phyloP scores from a whole-genome alignment of 2,329 filamentous ascomycete species.

The Hypoxylon sp. region DNA sequence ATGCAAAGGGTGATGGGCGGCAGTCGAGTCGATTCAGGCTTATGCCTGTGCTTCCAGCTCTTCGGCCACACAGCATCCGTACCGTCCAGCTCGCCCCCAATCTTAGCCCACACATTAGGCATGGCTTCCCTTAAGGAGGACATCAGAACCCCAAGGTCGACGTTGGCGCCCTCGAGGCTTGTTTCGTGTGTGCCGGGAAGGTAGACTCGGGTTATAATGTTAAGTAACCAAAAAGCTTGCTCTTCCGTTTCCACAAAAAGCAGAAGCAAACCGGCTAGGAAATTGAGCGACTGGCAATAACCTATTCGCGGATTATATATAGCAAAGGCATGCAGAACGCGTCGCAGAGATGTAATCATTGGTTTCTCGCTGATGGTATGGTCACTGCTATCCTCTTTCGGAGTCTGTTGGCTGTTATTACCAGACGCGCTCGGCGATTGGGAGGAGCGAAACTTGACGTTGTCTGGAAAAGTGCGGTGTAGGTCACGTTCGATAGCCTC shows the following conservation, averaged over 20 bases:
- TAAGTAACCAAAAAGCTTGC: conserved; percentile 92
- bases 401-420: conserved; percentile 58
- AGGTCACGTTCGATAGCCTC: conserved; percentile 96
- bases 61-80: conserved; percentile 57
- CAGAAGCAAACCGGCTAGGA: conserved; percentile 89
- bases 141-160: conserved; percentile 96
- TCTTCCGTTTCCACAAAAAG: conserved; percentile 91
- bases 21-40: conserved; percentile 68
- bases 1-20: conserved; percentile 93
- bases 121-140: conserved; percentile 84
- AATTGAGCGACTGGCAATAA: conserved; percentile 97
- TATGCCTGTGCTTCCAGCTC: conserved; percentile 58
- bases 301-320: conserved; percentile 92
- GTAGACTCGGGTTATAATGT: conserved; percentile 90
- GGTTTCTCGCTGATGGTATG: conserved; percentile 72
- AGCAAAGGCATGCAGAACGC: conserved; percentile 90
- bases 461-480: conserved; percentile 95
- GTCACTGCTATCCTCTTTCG: conserved; percentile 50
- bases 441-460: conserved; percentile 85
- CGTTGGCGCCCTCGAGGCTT: conserved; percentile 90
- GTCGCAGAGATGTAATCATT: conserved; percentile 85
- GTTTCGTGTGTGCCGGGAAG: conserved; percentile 93
- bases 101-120: conserved; percentile 88
- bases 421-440: conserved; percentile 54
- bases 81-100: conserved; percentile 81